Evolutionary conservation across 1,284 basidiomycete genomes (phyloP), one percentile per base, ranked within the genome.

Genomic region (Mycosarcoma maydis): DNA sequence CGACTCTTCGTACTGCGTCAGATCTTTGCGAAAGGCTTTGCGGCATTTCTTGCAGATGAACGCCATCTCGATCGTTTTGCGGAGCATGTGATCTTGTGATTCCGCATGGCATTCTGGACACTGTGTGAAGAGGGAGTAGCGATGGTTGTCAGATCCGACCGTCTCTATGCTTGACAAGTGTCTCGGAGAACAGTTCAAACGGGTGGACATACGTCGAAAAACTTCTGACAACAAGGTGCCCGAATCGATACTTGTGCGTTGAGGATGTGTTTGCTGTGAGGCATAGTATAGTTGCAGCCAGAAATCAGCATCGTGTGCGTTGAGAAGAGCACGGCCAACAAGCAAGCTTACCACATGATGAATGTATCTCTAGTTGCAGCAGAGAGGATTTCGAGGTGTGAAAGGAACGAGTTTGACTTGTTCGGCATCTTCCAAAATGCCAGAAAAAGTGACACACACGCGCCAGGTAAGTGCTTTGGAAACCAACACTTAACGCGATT

Each of bases 41-140:
- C 91, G 91, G 86, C 96, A 98, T 84, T 97, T 96, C 83, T 98
- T 98, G 86, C 96, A 98, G 75, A 92, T 85, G 82, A 98, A 96
- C 0, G 85, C 85, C 92, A 98, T 94, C 84, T 98, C 95, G 39
- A 85, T 86, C 46, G 92, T 92, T 83, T 89, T 91, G 11, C 84
- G 83, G 29, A 98, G 85, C 2, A 66, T 73, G 77, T 98, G 95
- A 14, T 65, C 88, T 87, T 82, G 91, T 86, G 13, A 85, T 80
- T 97, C 95, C 0, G 88, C 91, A 77, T 98, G 83, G 80, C 96
- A 98, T 84, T 97, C 88, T 8, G 94, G 86, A 80, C 96, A 98
- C 86, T 87, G 73, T n/a, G 3, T 2, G 19, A 4, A n/a, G 11
- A 6, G 29, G 14, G 4, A 16, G 9, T 7, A 1, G 23, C 34